A percentile compares a stretch with the other conserved stretches of the same genome.
Conservation (phyloP, 2,329 filamentous ascomycete species). For the Fusarium circinatum region DNA sequence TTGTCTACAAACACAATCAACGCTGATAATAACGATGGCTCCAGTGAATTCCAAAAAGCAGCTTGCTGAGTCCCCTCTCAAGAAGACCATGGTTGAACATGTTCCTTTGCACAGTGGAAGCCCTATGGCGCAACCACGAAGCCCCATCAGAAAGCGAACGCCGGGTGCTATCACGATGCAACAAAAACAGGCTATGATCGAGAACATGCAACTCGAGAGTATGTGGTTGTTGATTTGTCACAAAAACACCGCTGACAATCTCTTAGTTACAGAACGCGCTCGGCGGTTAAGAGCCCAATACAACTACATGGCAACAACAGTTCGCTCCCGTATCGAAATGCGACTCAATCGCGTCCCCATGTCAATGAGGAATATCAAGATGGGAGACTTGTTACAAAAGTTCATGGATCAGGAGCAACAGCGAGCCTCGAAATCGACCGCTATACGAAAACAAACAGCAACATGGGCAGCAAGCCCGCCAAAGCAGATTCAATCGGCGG, state of each 20-base stretch:
- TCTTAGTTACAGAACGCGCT: conserved; percentile 83
- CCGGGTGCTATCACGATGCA: conserved; percentile 68
- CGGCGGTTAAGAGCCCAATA: conserved; percentile 90
- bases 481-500: conserved; percentile 47
- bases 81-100: conserved; percentile 37
- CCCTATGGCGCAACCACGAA: conserved; percentile 58
- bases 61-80: conserved; percentile 25
- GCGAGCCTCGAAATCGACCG: conserved; percentile 55
- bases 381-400: conserved; percentile 78
- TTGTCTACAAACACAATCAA: conserved; percentile 6
- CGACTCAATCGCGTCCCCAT: conserved; percentile 92
- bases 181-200: conserved; percentile 88
- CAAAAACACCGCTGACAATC: conserved; percentile 28
- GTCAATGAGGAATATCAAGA: conserved; percentile 79
- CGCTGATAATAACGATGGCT: conserved; percentile 54
- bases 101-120: conserved; percentile 40
- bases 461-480: conserved; percentile 49
- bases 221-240: conserved; percentile 47
- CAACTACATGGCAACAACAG: conserved; percentile 84
- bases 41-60: conserved; percentile 55
- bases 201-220: conserved; percentile 92
- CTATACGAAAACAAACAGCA: conserved; percentile 64
- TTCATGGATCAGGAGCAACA: conserved; percentile 59
- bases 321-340: conserved; percentile 88
- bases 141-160: conserved; percentile 70